These are phyloP conservation scores for Endothia cerciana DNA, from an alignment of 2,329 filamentous ascomycete genomes.

Conservation along the genomic window DNA sequence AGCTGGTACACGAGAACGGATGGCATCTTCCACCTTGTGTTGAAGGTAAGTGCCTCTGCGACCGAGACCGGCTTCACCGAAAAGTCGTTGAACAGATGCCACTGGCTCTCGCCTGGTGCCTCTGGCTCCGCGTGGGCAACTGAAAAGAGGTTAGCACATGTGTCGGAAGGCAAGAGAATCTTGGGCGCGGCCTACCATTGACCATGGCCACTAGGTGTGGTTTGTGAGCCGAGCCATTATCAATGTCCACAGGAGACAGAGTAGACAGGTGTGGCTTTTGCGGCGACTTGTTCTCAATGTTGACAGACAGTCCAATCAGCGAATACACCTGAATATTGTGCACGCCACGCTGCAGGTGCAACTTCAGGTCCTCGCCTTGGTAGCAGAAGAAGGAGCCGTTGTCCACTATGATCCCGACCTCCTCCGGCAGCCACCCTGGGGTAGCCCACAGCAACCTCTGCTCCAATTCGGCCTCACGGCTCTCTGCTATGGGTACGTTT, in stretches of 20 bases:
- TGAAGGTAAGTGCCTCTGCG: constrained; percentile 87
- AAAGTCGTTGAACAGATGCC: constrained; percentile 99
- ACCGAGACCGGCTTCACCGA: constrained; percentile 78
- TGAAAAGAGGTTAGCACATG: constrained; percentile 36
- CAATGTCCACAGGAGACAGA: constrained; percentile 78
- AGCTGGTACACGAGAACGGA: constrained; percentile 86
- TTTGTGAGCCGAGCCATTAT: constrained; percentile 82
- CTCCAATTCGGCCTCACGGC: constrained; percentile 55
- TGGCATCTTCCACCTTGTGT: constrained; percentile 89
- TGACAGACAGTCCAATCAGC: constrained; percentile 84
- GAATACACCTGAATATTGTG: constrained; percentile 89
- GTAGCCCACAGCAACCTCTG: constrained; percentile 84
- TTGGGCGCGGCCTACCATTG: constrained; percentile 63
- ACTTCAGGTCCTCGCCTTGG: constrained; percentile 84
- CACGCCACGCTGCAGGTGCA: constrained; percentile 77
- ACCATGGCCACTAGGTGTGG: constrained; percentile 90
- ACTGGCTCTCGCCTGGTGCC: constrained; percentile 67
- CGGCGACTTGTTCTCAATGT: constrained; percentile 83
- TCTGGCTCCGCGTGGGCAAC: constrained; percentile 69
- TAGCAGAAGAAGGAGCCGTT: constrained; percentile 94
- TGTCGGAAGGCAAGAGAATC: neutral
- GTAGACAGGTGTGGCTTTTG: constrained; percentile 91
- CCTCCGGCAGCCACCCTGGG: constrained; percentile 88
- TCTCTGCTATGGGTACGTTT: constrained; percentile 71
- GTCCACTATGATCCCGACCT: constrained; percentile 90